phyloP scores from a whole-genome alignment of 2,329 filamentous ascomycete species.

The Sclerotinia sclerotiorum region DNA sequence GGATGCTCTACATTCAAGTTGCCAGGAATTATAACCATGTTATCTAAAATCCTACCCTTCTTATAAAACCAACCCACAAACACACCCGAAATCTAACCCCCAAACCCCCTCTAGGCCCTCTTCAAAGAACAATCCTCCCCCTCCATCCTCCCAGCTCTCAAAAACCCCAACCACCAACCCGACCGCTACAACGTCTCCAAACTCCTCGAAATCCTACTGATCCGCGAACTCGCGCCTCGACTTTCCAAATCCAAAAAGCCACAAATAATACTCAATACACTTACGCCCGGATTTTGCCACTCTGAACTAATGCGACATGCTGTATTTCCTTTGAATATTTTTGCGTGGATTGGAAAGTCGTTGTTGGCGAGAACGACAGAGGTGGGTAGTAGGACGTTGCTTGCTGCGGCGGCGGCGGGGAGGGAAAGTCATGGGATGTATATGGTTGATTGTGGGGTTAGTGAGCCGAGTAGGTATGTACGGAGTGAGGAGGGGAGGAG shows the following conservation, averaged over 20 bases:
- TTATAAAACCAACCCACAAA: not conserved
- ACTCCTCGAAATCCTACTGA: constrained; percentile 40
- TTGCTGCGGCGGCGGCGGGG: constrained; percentile 38
- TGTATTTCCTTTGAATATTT: constrained; percentile 33
- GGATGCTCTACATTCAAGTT: not conserved
- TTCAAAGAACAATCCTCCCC: constrained; percentile 33
- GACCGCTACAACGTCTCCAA: constrained; percentile 42
- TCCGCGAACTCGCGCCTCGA: constrained; percentile 39
- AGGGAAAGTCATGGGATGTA: constrained; percentile 39
- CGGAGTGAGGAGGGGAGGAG: constrained; percentile 43
- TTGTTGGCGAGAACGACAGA: constrained; percentile 40
- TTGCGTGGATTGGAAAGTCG: constrained; percentile 32
- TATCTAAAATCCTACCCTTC: not conserved
- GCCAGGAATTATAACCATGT: not conserved
- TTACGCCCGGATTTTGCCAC: constrained; percentile 42
- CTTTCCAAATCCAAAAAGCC: constrained; percentile 32
- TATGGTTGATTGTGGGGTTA: constrained; percentile 35
- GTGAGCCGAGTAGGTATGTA: constrained; percentile 40
- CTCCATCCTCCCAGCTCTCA: constrained; percentile 32
- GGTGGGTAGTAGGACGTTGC: constrained; percentile 41
- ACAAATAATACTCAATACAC: constrained; percentile 40
- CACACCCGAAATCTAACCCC: not conserved
- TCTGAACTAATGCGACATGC: constrained; percentile 40
- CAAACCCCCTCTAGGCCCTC: constrained; percentile 28
- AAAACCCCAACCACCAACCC: constrained; percentile 29